A percentile compares a stretch with the other conserved stretches of the same genome.
These are phyloP conservation scores for Botrytis fabae DNA, from an alignment of 2,329 filamentous ascomycete genomes.

Conservation along the genomic window DNA sequence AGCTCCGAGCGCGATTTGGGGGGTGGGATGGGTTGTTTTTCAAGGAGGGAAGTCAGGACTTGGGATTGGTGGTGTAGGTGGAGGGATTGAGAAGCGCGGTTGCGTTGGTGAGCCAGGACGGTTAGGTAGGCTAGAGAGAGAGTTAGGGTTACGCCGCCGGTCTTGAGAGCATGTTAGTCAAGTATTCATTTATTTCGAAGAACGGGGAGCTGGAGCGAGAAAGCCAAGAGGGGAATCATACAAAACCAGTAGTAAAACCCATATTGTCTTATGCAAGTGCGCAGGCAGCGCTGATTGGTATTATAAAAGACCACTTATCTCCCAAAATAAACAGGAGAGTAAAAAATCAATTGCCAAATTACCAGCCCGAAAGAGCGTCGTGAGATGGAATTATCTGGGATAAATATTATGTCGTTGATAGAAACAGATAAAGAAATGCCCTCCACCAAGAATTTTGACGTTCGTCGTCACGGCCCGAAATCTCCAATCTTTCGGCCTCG, in stretches of 20 bases:
- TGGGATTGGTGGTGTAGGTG: constrained; percentile 49
- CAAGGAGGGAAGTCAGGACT: constrained; percentile 54
- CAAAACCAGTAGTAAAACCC: constrained; percentile 75
- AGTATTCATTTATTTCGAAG: neutral
- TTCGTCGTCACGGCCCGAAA: neutral
- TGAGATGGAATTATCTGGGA: constrained; percentile 17
- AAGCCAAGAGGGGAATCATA: constrained; percentile 47
- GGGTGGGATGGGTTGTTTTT: constrained; percentile 49
- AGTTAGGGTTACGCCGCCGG: constrained; percentile 74
- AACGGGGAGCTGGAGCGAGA: neutral
- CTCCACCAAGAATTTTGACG: constrained; percentile 21
- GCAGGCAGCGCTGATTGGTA: constrained; percentile 26
- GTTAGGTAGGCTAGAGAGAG: constrained; percentile 72
- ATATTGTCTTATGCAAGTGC: constrained; percentile 46
- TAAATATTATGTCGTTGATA: constrained; percentile 25
- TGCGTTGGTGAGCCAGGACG: constrained; percentile 67
- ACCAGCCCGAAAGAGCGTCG: constrained; percentile 32
- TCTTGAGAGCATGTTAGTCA: constrained; percentile 48
- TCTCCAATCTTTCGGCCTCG: constrained; percentile 25
- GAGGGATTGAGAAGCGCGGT: constrained; percentile 46
- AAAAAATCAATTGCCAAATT: neutral
- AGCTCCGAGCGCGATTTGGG: constrained; percentile 54
- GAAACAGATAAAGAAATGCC: constrained; percentile 18
- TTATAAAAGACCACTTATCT: constrained; percentile 2
- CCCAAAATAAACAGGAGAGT: neutral